A percentile compares a stretch with the other conserved stretches of the same genome.
Conservation (phyloP, 2,329 filamentous ascomycete species). For the Myriosclerotinia scirpicola region DNA sequence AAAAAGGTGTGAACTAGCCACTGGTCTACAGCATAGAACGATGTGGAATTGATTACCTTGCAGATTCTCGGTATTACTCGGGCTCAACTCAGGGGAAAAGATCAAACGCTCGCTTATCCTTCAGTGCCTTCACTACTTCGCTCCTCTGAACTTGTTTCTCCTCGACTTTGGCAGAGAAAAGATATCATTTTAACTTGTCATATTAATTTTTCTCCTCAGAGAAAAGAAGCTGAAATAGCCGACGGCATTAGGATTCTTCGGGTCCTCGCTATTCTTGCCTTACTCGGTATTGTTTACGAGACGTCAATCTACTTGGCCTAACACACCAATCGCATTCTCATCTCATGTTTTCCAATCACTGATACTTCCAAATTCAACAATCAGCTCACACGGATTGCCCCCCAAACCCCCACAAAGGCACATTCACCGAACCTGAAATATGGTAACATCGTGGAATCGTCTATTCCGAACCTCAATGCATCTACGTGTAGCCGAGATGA, state of each 20-base stretch:
- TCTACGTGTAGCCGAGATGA: conserved; percentile 14
- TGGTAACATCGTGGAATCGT: conserved; percentile 12
- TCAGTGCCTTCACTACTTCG: neutral
- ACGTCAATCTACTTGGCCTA: neutral
- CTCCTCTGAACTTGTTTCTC: neutral
- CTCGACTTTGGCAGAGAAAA: neutral
- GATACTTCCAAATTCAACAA: neutral
- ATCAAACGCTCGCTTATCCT: conserved; percentile 1
- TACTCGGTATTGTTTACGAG: neutral
- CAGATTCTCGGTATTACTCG: no score
- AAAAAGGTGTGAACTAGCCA: neutral
- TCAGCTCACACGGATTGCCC: neutral
- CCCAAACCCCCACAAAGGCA: conserved; percentile 4
- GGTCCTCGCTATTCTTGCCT: neutral
- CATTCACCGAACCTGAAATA: neutral
- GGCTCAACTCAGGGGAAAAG: neutral
- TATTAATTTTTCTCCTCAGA: neutral
- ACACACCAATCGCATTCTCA: neutral
- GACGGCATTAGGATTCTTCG: neutral
- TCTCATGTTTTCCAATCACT: neutral
- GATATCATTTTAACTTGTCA: conserved; percentile 8
- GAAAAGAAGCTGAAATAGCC: neutral
- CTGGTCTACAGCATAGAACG: neutral
- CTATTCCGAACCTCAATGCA: conserved; percentile 14
- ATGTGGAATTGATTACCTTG: neutral